Evolutionary conservation across 2,329 filamentous ascomycete genomes (phyloP).

Genomic region (Penicillium olsonii): DNA sequence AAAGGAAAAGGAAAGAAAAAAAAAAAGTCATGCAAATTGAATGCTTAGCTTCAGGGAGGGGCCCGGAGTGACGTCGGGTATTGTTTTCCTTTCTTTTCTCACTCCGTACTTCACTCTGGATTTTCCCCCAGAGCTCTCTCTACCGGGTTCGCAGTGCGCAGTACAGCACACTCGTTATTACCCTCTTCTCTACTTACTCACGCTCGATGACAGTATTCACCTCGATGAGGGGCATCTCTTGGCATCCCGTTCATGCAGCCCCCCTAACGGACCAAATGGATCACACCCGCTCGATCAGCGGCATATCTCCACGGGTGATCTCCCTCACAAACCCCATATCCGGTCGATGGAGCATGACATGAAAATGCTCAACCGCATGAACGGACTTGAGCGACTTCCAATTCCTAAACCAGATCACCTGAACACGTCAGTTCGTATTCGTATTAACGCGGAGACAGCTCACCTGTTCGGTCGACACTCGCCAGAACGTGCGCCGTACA

Average conservation of each 20-base stretch:
- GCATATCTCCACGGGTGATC: conserved; percentile 73
- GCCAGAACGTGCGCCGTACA: conserved; percentile 67
- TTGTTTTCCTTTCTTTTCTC: neutral
- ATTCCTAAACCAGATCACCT: conserved; percentile 89
- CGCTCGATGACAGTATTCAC: no score
- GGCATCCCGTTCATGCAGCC: conserved; percentile 8
- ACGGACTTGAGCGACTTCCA: conserved; percentile 84
- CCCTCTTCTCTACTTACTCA: no score
- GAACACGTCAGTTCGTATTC: conserved; percentile 22
- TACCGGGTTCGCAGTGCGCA: no score
- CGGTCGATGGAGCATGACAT: conserved; percentile 84
- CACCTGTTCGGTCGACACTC: conserved; percentile 42
- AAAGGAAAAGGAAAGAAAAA: neutral
- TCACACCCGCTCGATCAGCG: conserved; percentile 56
- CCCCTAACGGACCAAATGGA: neutral
- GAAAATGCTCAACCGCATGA: conserved; percentile 87
- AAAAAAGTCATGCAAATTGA: neutral
- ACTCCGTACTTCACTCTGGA: neutral
- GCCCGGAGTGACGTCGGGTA: conserved; percentile 17
- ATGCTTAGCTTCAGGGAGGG: conserved; percentile 11
- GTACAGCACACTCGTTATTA: no score
- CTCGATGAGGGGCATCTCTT: conserved; percentile 26
- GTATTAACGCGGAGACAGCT: conserved; percentile 27
- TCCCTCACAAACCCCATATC: conserved; percentile 67
- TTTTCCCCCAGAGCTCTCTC: no score